A percentile compares a stretch with the other conserved stretches of the same genome.
Evolutionary conservation across 768 basidiomycete species (phyloP).

Genomic region (Mrakia frigida): DNA sequence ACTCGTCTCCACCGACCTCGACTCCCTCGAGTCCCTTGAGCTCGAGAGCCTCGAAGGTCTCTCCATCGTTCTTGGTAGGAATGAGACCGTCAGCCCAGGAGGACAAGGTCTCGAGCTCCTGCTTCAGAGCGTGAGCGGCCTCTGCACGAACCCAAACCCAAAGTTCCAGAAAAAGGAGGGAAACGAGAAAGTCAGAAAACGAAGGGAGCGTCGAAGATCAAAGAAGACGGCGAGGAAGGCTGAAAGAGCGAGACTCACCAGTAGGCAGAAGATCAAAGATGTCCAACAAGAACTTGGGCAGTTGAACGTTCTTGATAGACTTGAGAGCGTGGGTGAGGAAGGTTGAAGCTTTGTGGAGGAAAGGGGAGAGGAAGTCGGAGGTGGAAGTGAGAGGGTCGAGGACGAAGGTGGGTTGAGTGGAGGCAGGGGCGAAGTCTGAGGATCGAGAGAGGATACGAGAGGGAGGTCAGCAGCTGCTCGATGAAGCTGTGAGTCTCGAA

Average conservation of each 20-base stretch:
- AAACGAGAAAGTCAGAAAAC: background rate
- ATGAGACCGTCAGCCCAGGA: constrained; percentile 51
- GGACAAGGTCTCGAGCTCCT: constrained; percentile 50
- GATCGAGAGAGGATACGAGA: background rate
- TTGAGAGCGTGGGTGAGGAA: constrained; percentile 15
- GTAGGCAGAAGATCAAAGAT: constrained; percentile 15
- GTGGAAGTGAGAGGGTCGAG: constrained; percentile 13
- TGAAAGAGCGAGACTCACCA: constrained; percentile 18
- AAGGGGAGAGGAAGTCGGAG: constrained; percentile 24
- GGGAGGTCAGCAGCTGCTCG: background rate
- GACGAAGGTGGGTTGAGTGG: constrained; percentile 8
- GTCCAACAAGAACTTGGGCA: constrained; percentile 30
- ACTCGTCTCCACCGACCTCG: constrained; percentile 53
- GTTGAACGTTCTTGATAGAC: constrained; percentile 2
- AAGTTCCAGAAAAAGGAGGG: background rate
- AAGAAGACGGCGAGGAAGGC: background rate
- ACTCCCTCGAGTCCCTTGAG: constrained; percentile 54
- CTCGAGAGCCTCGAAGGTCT: constrained; percentile 61
- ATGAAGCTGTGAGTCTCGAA: background rate
- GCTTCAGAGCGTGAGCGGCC: constrained; percentile 42
- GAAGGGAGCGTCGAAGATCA: background rate
- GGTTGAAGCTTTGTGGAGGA: constrained; percentile 24
- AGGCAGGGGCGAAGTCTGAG: background rate
- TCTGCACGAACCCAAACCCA: constrained; percentile 36
- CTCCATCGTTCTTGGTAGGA: constrained; percentile 45